phyloP scores from a whole-genome alignment of 306 rosid species.

The Fragaria iinumae region DNA sequence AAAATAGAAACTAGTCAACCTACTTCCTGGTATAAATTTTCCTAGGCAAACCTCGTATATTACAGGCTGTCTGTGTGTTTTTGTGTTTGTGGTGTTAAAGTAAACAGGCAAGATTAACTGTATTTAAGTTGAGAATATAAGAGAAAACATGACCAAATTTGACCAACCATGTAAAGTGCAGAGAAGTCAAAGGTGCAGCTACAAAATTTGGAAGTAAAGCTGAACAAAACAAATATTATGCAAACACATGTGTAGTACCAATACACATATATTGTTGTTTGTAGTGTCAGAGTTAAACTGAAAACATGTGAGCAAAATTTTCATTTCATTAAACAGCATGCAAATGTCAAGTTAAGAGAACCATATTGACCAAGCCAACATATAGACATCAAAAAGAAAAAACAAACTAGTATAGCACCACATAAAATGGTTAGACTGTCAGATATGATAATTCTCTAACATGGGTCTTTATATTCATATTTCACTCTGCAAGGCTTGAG shows the following conservation, averaged over 20 bases:
- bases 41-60: background rate
- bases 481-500: background rate
- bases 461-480: background rate
- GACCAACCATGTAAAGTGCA: slow-evolving; percentile 13
- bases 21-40: background rate
- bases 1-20: slow-evolving; percentile 15
- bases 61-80: background rate
- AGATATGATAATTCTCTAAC: background rate
- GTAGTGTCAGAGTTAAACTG: background rate
- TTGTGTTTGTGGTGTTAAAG: background rate
- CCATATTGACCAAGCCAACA: background rate
- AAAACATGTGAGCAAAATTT: background rate
- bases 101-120: background rate
- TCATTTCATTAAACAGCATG: background rate
- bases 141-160: slow-evolving; percentile 17
- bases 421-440: background rate
- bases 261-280: background rate
- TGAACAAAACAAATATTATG: background rate
- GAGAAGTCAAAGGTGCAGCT: slow-evolving; percentile 21
- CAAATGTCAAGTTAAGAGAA: slow-evolving; percentile 3
- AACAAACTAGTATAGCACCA: background rate
- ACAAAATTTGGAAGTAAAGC: slow-evolving; percentile 18
- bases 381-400: background rate
- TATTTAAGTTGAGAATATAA: background rate
- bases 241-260: background rate